Evolutionary conservation across 495 filamentous ascomycete genomes (phyloP).

Genomic region (Staphylotrichum tortipilum): DNA sequence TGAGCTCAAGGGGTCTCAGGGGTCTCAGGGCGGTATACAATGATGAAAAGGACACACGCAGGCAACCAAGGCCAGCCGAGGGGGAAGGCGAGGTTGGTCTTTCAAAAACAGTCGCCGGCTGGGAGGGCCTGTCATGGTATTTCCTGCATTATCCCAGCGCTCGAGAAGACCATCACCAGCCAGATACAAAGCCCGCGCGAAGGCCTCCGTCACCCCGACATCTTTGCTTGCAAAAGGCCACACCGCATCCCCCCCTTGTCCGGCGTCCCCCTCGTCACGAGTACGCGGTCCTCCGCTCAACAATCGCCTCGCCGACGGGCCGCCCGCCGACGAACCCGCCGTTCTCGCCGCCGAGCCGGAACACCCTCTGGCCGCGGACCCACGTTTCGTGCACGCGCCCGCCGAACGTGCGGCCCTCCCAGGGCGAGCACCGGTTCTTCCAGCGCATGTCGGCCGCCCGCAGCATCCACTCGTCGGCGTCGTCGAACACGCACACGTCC

Average conservation of each 20-base stretch:
- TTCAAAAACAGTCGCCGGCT: too few relatives aligned
- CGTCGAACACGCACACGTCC: conserved; percentile 89
- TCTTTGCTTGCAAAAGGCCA: too few relatives aligned
- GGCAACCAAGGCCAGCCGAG: too few relatives aligned
- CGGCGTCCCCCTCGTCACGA: background rate
- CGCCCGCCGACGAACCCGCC: conserved; percentile 30
- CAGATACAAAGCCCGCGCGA: too few relatives aligned
- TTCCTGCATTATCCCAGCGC: too few relatives aligned
- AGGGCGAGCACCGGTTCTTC: conserved; percentile 90
- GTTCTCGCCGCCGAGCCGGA: conserved; percentile 39
- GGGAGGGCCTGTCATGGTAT: too few relatives aligned
- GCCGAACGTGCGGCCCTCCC: conserved; percentile 71
- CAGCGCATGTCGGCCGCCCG: conserved; percentile 66
- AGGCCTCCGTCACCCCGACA: too few relatives aligned
- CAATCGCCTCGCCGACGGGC: conserved; percentile 36
- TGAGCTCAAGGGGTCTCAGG: too few relatives aligned
- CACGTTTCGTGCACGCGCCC: conserved; percentile 87
- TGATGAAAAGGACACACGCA: too few relatives aligned
- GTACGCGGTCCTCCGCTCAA: conserved; percentile 32
- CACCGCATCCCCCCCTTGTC: background rate
- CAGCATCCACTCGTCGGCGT: conserved; percentile 67
- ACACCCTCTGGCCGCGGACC: conserved; percentile 72
- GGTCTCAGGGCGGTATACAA: too few relatives aligned
- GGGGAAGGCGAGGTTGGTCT: too few relatives aligned
- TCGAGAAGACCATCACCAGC: too few relatives aligned